Evolutionary conservation across 805 yeast species (phyloP), one percentile per base, ranked within the genome.

Genomic region (Candida incommunis): DNA sequence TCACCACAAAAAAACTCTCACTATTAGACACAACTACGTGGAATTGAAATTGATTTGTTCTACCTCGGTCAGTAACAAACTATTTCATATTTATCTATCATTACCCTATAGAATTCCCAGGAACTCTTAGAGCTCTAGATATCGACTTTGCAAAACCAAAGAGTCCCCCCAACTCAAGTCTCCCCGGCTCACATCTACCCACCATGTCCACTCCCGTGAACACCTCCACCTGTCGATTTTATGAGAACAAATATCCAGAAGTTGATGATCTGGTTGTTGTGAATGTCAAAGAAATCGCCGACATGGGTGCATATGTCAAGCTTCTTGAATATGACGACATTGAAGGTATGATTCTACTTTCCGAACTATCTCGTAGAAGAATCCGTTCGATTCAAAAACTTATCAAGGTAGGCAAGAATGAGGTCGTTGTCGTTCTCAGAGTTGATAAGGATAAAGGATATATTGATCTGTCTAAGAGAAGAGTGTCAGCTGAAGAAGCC

Each of bases 181-280:
- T n/a, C n/a, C n/a, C n/a, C n/a, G n/a, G n/a, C n/a, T 25, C 27
- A 7, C 7, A 7, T 13, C 11, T 25, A 25, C 27, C 27, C 7
- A 7, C 7, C 7, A 25, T 25, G 27, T 25, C 27, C 7, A 13
- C 37, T 5, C 37, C 37, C 13, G 58, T 63, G 46, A 63, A 63
- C 53, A 63, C 67, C 34, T 80, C 95, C 41, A 80, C 84, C 65
- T 88, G 96, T 72, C 82, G 98, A 70, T 92, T 82, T 69, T 92
- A 92, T 65, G 98, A 90, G 68, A 92, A 88, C 77, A 90, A 88
- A 67, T 92, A 80, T 71, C 98, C 98, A 49, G 98, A 92, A 68
- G 95, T 92, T 59, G 98, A 92, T 56, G 98, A 92, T 65, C 94
- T 92, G 55, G 97, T 92, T 52, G 90, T 92, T 94, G 98, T 92